A percentile compares a stretch with the other conserved stretches of the same genome.
Conservation (phyloP, 116 monocot species). For the Cymodocea nodosa region DNA sequence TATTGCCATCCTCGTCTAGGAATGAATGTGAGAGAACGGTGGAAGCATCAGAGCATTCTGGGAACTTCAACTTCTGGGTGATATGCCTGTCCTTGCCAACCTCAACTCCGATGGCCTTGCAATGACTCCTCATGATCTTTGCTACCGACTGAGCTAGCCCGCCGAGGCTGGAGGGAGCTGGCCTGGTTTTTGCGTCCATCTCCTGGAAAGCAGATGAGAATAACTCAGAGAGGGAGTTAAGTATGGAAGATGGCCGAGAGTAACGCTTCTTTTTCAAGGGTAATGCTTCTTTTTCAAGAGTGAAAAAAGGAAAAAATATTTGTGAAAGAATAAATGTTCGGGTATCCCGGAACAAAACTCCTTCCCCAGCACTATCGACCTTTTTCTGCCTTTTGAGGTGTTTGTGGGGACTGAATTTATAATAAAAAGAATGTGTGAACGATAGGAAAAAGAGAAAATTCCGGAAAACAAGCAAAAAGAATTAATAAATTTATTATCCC, state of each 20-base stretch:
- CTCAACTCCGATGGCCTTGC: conserved; percentile 1
- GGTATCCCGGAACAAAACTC: no score
- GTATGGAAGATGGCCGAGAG: no score
- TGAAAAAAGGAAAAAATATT: no score
- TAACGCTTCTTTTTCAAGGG: no score
- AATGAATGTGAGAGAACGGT: neutral
- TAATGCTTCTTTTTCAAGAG: no score
- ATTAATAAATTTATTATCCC: no score
- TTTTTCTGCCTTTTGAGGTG: neutral
- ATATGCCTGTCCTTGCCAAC: neutral
- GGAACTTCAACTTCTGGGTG: conserved; percentile 1
- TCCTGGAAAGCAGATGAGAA: neutral
- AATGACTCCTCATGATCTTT: neutral
- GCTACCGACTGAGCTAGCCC: neutral
- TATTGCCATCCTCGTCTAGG: neutral
- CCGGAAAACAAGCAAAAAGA: neutral
- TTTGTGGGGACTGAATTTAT: neutral
- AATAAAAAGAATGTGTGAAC: neutral
- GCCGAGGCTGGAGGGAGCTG: neutral
- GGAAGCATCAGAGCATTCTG: neutral
- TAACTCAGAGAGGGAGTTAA: neutral
- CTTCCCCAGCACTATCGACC: neutral
- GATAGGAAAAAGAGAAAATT: no score
- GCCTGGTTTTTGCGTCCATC: conserved; percentile 2
- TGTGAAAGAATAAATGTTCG: neutral